phyloP scores from a whole-genome alignment of 192 early-diverging fungal genomes.

The Diversispora eburnea region DNA sequence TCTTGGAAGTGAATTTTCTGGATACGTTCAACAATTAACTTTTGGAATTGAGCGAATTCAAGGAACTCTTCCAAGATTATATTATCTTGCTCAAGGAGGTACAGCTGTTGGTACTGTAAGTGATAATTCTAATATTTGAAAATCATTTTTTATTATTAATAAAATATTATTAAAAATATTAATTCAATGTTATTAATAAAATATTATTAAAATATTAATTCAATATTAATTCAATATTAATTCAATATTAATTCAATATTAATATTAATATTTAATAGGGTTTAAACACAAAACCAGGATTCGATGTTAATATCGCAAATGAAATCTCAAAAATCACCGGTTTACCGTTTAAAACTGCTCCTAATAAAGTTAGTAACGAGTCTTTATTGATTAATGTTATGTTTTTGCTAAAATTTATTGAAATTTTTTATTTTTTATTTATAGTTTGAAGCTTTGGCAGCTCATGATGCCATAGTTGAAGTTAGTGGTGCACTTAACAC shows the following conservation, averaged over 20 bases:
- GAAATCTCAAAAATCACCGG: conserved; percentile 87
- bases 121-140: neutral
- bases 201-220: neutral
- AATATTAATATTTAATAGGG: conserved; percentile 44
- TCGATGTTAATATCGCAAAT: conserved; percentile 85
- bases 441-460: conserved; percentile 95
- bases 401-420: neutral
- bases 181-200: neutral
- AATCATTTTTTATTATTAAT: neutral
- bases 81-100: conserved; percentile 93
- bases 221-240: too few species aligned
- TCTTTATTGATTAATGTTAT: neutral
- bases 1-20: conserved; percentile 97
- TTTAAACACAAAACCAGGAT: conserved; percentile 91
- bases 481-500: conserved; percentile 93
- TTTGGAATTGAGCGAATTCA: conserved; percentile 89
- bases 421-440: conserved; percentile 8
- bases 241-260: too few species aligned
- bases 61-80: conserved; percentile 76
- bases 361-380: conserved; percentile 76
- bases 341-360: conserved; percentile 88
- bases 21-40: conserved; percentile 89
- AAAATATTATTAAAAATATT: neutral
- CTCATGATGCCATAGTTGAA: conserved; percentile 98
- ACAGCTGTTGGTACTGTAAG: conserved; percentile 90